Base-by-base conservation (phyloP, 1,284 basidiomycete species). In the Ustilago sp. region DNA sequence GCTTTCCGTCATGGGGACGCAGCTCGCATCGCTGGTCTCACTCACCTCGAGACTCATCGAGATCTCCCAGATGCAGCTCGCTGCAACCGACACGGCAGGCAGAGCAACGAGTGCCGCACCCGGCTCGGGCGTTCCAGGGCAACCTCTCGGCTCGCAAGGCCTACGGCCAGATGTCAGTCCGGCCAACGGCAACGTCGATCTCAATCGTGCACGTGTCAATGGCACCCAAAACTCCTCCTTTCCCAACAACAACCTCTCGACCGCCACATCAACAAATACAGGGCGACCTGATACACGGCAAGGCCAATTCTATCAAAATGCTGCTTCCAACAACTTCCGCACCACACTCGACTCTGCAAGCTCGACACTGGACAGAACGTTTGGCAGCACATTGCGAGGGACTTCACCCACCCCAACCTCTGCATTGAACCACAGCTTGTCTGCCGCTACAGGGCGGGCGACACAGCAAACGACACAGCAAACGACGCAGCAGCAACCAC, bases 11-110 rank as follows among this genome's bases (percentile, higher is more conserved):
- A 60, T 77, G 57, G 74, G 74, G 12, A 77, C 66, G 0, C 74
- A 77, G 63, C 63, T 77, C 3, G 63, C 69, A 7, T 72, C 68
- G 23, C 64, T 77, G 32, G 74, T 77, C 48, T 77, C 74, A 23
- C 67, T 72, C 52, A 72, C 66, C 9, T 69, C 74, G 34, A 65
- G 74, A 9, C 66, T 77, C 38, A 77, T 77, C 61, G 74, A 77
- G 59, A 66, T 77, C 19, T 65, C 69, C 2, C 74, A 77, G 28
- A 59, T 72, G 59, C 50, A 38, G 4, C 55, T 71, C 17, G 64
- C 68, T 13, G 60, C 64, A 23, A 45, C 57, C 15, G 68, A 75
- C 8, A 45, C 35, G 28, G 15, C 64, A 4, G 39, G 19, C 17
- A 60, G 73, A 41, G 35, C 61, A 39, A 38, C 36, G 53, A 61